Conservation (phyloP, 306 rosid species). For the Cicer cuneatum region DNA sequence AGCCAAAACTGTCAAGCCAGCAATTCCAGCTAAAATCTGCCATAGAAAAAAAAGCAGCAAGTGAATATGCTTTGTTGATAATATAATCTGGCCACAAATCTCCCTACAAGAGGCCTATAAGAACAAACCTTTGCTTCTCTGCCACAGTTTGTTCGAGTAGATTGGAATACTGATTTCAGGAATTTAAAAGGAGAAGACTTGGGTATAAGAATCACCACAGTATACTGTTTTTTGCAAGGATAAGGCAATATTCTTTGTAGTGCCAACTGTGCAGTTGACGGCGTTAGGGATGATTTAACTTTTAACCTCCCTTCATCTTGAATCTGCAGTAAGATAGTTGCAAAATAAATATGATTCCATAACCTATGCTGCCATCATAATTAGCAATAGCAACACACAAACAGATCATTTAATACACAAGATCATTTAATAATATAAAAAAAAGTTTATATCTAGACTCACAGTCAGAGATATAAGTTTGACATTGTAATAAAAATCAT, state of each 20-base stretch:
- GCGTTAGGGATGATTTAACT: constrained; percentile 71
- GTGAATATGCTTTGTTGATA: constrained; percentile 14
- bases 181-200: constrained; percentile 58
- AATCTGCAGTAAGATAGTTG: constrained; percentile 53
- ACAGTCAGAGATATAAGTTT: not conserved
- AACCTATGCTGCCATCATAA: constrained; percentile 30
- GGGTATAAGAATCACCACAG: constrained; percentile 88
- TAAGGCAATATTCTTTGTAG: constrained; percentile 77
- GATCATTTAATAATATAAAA: not conserved
- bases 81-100: constrained; percentile 22
- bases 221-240: constrained; percentile 85
- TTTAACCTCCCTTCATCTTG: constrained; percentile 81
- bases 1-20: constrained; percentile 64
- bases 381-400: not conserved
- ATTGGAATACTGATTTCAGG: constrained; percentile 65
- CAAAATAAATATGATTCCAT: constrained; percentile 34
- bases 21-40: constrained; percentile 78
- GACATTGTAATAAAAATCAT: constrained; percentile 24
- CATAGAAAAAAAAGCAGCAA: constrained; percentile 30
- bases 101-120: constrained; percentile 4
- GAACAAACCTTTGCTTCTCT: constrained; percentile 72
- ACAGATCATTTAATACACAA: not conserved
- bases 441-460: constrained; percentile 23
- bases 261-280: constrained; percentile 68
- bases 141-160: constrained; percentile 48